Base-by-base conservation (phyloP, 495 filamentous ascomycete species). In the Penicillium cataractarum region DNA sequence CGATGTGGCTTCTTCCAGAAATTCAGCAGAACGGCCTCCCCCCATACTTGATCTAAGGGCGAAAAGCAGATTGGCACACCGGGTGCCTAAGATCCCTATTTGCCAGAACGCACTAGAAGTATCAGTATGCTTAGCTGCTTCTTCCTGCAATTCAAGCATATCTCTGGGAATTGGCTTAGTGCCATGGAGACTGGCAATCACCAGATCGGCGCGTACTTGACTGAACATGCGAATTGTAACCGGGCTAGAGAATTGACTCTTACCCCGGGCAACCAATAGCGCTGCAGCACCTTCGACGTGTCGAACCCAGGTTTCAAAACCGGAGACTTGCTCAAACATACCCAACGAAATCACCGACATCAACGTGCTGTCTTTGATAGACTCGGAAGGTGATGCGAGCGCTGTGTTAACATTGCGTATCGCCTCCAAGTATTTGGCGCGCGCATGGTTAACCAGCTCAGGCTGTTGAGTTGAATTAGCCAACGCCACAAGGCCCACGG, bases 291-390 rank as follows among this genome's bases (percentile, higher is more conserved):
- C 85, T 44, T 82, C 75, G 64, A 87, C 71, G 59, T 88, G 84
- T 54, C 82, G 76, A 31, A 76, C 72, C 74, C 84, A 88, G 26
- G 71, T 66, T 9, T 74, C 70, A 57, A 65, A 71, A 12, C 79
- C 75, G 6, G 80, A 75, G 55, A 83, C 76, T 62, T 82, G 81
- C 70, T 87, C 84, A 56, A 84, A 88, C 3, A 86, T 70, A n/a
- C 81, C 79, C n/a, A 88, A 72, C 29, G 85, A 82, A 32, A 88
- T 80, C n/a, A 85, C 77, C 6, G 82, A 76, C 59, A 87, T 82
- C 68, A 88, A 74, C 15, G 84, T 88, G 55, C 76, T 83, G 64
- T 88, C 84, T 64, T 84, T 83, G 62, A 80, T 67, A n/a, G 80
- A 81, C 46, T 86, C 83, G 13, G 57, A 62, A 0, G 83, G 83